Percentiles rank a stretch among this genome's conserved stretches.
Conservation (phyloP, 202 grass and related monocot genomes). For the Saccharum hybrid region DNA sequence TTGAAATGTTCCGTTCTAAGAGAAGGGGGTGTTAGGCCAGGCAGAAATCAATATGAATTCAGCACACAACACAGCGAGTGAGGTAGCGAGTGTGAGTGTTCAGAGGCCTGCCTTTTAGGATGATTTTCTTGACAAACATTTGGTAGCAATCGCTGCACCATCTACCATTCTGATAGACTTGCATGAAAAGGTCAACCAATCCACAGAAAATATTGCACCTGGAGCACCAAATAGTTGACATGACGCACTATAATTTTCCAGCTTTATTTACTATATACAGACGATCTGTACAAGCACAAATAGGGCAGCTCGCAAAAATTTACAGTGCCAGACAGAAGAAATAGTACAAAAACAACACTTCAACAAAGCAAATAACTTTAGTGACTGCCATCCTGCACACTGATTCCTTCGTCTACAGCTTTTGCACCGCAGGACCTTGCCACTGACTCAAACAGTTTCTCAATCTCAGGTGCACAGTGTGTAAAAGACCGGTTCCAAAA, state of each 20-base stretch:
- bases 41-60: no score
- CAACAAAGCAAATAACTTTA: conserved; percentile 21
- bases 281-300: neutral
- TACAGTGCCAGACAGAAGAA: neutral
- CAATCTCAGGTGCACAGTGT: conserved; percentile 64
- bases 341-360: neutral
- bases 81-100: no score
- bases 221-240: neutral
- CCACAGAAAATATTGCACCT: no score
- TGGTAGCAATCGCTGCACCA: no score
- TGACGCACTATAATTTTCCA: neutral
- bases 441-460: conserved; percentile 74
- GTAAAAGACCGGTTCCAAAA: conserved; percentile 76
- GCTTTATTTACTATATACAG: neutral
- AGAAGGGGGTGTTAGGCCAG: no score
- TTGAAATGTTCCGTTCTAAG: no score
- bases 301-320: neutral
- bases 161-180: neutral
- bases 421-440: conserved; percentile 71
- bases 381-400: conserved; percentile 56
- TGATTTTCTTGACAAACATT: no score
- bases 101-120: no score
- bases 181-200: neutral
- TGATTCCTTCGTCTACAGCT: conserved; percentile 57
- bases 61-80: no score